Base-by-base conservation (phyloP, 768 basidiomycete species). In the Boletellus ananas region DNA sequence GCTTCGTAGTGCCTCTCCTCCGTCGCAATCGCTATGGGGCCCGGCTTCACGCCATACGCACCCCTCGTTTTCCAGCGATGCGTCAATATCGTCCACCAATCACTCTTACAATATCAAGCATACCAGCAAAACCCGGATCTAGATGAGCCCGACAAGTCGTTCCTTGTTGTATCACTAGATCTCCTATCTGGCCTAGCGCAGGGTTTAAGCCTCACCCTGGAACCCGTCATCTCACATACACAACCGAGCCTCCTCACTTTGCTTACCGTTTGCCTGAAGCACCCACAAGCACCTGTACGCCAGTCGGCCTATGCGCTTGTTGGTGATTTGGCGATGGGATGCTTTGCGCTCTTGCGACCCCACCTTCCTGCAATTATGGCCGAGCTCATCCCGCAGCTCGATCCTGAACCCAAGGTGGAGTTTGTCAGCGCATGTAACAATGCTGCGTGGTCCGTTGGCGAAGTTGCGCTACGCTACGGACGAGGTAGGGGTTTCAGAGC, bases 391-490 rank as follows among this genome's bases (percentile, higher is more conserved):
- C 72, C 79, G 35, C 94, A 98, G 61, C 87, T 99, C 45, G 89
- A 94, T 54, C 88, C 90, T 5, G 90, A 95, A 62, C 96, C 95
- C 1, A 90, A 91, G 60, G 78, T 87, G 29, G 94, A 97, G 68
- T 93, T 94, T 62, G 84, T 98, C 55, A 94, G 92, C 58, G 96
- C 95, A 6, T 94, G 92, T 67, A 99, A 99, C 70, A 99, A 99
- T 64, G 96, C 96, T 10, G 95, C 95, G 1, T 99, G 96, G 96
- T 94, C 93, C n/a, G 94, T 96, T 25, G 96, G 96, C 38, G 96
- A 99, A 70, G 92, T 99, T 29, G 92, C 96, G 8, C 72, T 99
- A 54, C 90, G 93, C 41, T 94, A 90, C 64, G 90, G 92, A 45
- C 76, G 82, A 57, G 86, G 90, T 88, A 63, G 49, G 47, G 46